Evolutionary conservation across 163 green algal species (phyloP).

Genomic region (Prototheca cutis): DNA sequence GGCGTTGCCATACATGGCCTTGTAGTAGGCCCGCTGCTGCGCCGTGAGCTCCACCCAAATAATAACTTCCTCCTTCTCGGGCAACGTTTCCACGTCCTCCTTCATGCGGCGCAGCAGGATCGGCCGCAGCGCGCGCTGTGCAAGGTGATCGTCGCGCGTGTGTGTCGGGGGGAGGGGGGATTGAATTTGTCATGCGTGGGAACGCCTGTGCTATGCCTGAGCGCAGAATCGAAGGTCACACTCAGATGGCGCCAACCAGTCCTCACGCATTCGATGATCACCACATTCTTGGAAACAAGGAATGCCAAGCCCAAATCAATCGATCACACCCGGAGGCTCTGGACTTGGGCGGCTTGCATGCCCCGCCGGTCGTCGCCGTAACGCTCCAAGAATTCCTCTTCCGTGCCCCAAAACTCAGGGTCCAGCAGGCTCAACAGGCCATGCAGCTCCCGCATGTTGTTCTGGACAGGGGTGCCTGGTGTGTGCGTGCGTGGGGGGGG

Average conservation of each 20-base stretch:
- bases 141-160: background rate
- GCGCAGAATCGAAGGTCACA: no score
- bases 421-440: slow-evolving; percentile 75
- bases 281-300: no score
- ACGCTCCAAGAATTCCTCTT: slow-evolving; percentile 57
- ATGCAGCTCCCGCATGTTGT: slow-evolving; percentile 54
- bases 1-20: slow-evolving; percentile 62
- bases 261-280: no score
- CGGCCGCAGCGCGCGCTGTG: slow-evolving; percentile 55
- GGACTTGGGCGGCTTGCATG: slow-evolving; percentile 19
- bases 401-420: slow-evolving; percentile 31
- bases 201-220: no score
- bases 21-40: slow-evolving; percentile 74
- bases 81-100: slow-evolving; percentile 91
- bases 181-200: no score
- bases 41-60: slow-evolving; percentile 89
- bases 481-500: background rate
- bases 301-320: no score
- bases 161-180: no score
- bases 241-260: no score
- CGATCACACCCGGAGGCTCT: background rate
- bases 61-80: slow-evolving; percentile 91
- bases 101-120: slow-evolving; percentile 92
- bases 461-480: slow-evolving; percentile 86
- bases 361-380: slow-evolving; percentile 46